Evolutionary conservation across 2,329 filamentous ascomycete genomes (phyloP).

Genomic region (Uncinocarpus reesii): DNA sequence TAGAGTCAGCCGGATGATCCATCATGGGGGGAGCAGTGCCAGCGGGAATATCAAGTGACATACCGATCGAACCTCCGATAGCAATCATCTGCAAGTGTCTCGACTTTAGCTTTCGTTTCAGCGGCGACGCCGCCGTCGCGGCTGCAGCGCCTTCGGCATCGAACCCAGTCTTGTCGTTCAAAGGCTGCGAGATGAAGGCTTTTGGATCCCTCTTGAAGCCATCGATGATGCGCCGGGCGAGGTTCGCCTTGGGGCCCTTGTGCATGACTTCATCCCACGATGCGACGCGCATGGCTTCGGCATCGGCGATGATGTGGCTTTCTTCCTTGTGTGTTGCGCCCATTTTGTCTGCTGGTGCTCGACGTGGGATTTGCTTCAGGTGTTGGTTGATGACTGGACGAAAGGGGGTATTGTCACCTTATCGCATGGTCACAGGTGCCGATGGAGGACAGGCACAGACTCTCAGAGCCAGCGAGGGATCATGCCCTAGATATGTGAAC

Average conservation of each 20-base stretch:
- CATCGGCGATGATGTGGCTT: conserved; percentile 8
- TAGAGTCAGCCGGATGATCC: background rate
- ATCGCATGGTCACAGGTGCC: background rate
- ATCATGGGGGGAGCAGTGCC: background rate
- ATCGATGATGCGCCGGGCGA: conserved; percentile 19
- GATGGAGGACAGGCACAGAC: background rate
- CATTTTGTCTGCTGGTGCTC: background rate
- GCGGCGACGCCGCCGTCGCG: conserved; percentile 22
- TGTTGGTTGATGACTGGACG: background rate
- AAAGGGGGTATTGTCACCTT: background rate
- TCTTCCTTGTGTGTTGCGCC: conserved; percentile 4
- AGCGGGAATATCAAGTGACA: background rate
- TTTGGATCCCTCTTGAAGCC: conserved; percentile 25
- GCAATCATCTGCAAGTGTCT: conserved; percentile 21
- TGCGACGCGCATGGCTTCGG: conserved; percentile 9
- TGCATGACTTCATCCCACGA: conserved; percentile 9
- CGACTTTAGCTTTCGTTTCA: conserved; percentile 22
- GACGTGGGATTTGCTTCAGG: background rate
- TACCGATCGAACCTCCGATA: conserved; percentile 20
- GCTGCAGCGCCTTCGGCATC: conserved; percentile 23
- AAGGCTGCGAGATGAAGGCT: conserved; percentile 19
- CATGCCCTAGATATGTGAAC: background rate
- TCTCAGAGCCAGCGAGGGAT: background rate
- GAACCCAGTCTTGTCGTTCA: conserved; percentile 15
- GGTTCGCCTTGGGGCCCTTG: background rate